Percentiles rank a stretch among this genome's conserved stretches.
Evolutionary conservation across 2,329 filamentous ascomycete species (phyloP).

Genomic region (Madurella fahalii): DNA sequence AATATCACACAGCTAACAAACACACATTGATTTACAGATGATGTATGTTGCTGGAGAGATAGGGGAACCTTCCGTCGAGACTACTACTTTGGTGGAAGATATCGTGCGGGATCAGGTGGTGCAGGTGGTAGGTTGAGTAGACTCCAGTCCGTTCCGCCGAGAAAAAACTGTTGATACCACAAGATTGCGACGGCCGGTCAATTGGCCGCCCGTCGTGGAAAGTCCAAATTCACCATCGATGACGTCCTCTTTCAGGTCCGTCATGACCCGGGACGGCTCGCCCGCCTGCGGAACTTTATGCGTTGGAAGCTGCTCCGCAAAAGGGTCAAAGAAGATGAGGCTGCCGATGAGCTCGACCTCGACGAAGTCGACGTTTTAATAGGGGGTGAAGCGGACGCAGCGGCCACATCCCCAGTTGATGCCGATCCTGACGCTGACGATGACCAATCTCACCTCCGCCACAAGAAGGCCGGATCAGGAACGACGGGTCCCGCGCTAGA

Average conservation of each 20-base stretch:
- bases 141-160: too few relatives aligned
- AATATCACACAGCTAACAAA: too few relatives aligned
- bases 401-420: too few relatives aligned
- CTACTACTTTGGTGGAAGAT: conserved; percentile 21
- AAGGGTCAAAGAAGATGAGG: conserved; percentile 16
- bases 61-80: conserved; percentile 16
- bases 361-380: conserved; percentile 11
- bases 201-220: conserved; percentile 23
- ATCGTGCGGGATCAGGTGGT: conserved; percentile 22
- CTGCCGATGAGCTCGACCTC: conserved; percentile 14
- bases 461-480: too few relatives aligned
- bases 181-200: conserved; percentile 20
- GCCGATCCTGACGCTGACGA: too few relatives aligned
- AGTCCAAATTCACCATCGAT: conserved; percentile 20
- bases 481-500: too few relatives aligned
- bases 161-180: background rate
- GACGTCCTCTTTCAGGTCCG: conserved; percentile 27
- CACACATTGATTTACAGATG: too few relatives aligned
- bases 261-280: conserved; percentile 22
- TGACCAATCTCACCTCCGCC: too few relatives aligned
- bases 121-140: conserved; percentile 12
- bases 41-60: conserved; percentile 26
- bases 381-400: background rate
- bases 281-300: conserved; percentile 23
- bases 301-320: conserved; percentile 25